Percentiles rank a stretch among this genome's conserved stretches.
Evolutionary conservation across 2,329 filamentous ascomycete species (phyloP).

Genomic region (Geoglossum cookeanum): DNA sequence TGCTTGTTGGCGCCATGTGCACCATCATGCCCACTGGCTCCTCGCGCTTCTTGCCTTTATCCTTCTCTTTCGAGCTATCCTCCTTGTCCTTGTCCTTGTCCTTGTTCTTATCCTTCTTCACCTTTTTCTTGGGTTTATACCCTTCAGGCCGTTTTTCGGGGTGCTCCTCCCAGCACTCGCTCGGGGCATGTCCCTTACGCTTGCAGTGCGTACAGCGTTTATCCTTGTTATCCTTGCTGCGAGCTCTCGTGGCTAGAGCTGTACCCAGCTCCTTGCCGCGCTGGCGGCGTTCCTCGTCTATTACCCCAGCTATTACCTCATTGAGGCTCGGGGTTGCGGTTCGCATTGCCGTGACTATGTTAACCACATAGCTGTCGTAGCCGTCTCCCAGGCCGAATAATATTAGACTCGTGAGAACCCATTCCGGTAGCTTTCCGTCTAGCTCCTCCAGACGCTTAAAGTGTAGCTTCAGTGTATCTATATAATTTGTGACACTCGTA

Average conservation of each 20-base stretch:
- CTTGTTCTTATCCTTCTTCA: too few species aligned
- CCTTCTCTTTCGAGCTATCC: neutral
- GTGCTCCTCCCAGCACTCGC: neutral
- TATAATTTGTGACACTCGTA: neutral
- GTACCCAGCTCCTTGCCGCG: neutral
- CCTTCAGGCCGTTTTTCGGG: neutral
- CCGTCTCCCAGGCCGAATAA: neutral
- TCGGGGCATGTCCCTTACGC: neutral
- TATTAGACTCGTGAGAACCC: neutral
- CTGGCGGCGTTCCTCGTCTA: neutral
- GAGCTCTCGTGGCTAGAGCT: neutral
- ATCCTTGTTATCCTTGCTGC: neutral
- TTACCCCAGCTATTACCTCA: neutral
- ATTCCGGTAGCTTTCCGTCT: neutral
- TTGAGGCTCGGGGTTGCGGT: neutral
- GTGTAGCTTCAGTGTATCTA: neutral
- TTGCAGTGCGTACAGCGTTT: constrained; percentile 1
- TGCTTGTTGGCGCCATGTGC: neutral
- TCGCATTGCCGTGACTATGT: neutral
- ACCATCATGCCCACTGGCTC: neutral
- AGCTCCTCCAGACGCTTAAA: neutral
- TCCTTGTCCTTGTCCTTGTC: too few species aligned
- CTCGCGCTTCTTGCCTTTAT: neutral
- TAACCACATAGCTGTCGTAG: neutral
- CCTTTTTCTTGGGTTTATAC: too few species aligned